Conservation (phyloP, 768 basidiomycete species). For the Flagelloscypha sp. region DNA sequence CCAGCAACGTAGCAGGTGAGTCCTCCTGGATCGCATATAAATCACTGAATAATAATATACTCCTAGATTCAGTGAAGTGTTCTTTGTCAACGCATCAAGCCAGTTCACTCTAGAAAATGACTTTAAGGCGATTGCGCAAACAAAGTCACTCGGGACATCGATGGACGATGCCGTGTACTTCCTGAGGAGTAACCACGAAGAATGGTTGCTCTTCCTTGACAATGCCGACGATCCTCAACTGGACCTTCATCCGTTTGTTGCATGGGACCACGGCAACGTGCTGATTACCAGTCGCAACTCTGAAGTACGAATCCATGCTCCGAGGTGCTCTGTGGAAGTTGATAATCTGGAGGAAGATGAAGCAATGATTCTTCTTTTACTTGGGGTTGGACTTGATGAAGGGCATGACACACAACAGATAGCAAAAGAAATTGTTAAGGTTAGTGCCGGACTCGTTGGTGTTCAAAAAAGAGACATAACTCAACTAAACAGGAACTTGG, state of each 20-base stretch:
- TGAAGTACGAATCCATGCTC: slow-evolving; percentile 2
- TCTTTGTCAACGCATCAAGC: slow-evolving; percentile 5
- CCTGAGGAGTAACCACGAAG: no score
- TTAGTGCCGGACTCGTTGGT: background rate
- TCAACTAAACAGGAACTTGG: slow-evolving; percentile 2
- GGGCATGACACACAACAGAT: background rate
- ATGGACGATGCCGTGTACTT: slow-evolving; percentile 2
- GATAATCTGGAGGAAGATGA: slow-evolving; percentile 1
- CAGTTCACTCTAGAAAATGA: slow-evolving; percentile 3
- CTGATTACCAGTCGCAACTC: slow-evolving; percentile 9
- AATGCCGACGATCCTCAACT: slow-evolving; percentile 7
- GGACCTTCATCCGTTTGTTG: slow-evolving; percentile 3
- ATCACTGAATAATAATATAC: no score
- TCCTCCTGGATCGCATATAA: no score
- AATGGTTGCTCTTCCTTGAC: slow-evolving; percentile 5
- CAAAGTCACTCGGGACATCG: background rate
- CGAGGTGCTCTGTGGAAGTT: background rate
- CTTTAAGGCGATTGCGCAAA: slow-evolving; percentile 1
- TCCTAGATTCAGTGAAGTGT: slow-evolving; percentile 5
- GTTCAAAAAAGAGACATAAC: no score
- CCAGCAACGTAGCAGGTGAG: no score
- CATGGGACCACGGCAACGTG: slow-evolving; percentile 6
- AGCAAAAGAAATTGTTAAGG: slow-evolving; percentile 6
- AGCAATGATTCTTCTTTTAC: slow-evolving; percentile 5
- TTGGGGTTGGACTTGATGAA: background rate